Base-by-base conservation (phyloP, 805 yeast genomes). In the Hanseniaspora clermontiae region DNA sequence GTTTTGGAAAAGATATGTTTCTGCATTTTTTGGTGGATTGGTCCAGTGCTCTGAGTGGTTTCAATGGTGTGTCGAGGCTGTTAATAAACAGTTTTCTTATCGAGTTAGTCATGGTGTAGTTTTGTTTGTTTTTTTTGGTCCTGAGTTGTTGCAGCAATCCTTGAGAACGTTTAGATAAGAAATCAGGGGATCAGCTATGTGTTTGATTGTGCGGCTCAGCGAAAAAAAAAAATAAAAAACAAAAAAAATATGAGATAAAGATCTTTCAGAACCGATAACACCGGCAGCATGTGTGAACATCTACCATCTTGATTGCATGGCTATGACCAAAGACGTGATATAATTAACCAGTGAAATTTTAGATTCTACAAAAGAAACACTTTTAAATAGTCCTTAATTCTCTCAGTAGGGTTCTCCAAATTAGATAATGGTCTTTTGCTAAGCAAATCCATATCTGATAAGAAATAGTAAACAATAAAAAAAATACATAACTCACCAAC, bases 1-100 rank as follows among this genome's bases (percentile, higher is more conserved):
- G 55, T 17, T 51, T 37, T 1, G 55, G 55, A 36, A 51, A 51
- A 4, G 55, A 42, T 15, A 51, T 32, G 27, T 27, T 36, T 8
- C 37, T 51, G 15, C 3, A 17, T 19, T 45, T 43, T 15, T 42
- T 32, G 17, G 5, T 24, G 8, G 45, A 12, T 6, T 42, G 45
- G 27, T 24, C 31, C 10, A 36, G n/a, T 12, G 14, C 15, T 6
- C n/a, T 40, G 5, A 38, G 10, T 38, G 42, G 15, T 17, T 17
- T 40, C 11, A 27, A 6, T 17, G 19, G 17, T 14, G 14, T 31
- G 19, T 19, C 48, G n/a, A 42, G 3, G 17, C 45, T 42, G 45
- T 45, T 45, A 24, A 24, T 45, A 15, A 31, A 45, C 40, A 46
- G 29, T 4, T 46, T 46, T 46, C 49, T 46, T 5, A 34, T 46